These are phyloP conservation scores for Chlorella sp. DNA, from an alignment of 139 green algal genomes.

Conservation along the genomic window DNA sequence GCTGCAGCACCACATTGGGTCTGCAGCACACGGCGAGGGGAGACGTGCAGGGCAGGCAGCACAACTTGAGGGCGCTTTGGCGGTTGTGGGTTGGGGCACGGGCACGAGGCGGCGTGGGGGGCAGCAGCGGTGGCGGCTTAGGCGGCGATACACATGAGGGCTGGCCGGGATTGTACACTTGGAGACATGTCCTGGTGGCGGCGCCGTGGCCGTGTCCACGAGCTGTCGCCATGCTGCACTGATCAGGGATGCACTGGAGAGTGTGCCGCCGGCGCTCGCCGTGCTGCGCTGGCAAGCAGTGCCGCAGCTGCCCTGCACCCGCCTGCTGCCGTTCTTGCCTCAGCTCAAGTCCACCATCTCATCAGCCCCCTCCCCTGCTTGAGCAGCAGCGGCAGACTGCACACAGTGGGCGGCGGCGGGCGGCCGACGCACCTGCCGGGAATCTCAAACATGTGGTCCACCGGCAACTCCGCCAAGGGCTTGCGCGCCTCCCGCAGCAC, in stretches of 20 bases:
- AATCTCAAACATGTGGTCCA: slow-evolving; percentile 48
- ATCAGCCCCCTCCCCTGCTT: not conserved
- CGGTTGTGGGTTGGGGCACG: too few relatives aligned
- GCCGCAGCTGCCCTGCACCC: not conserved
- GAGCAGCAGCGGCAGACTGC: not conserved
- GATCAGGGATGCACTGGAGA: too few relatives aligned
- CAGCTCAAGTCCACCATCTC: not conserved
- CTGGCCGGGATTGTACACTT: too few relatives aligned
- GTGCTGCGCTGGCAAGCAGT: not conserved
- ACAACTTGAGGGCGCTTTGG: not conserved
- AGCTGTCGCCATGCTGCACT: too few relatives aligned
- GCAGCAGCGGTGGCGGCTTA: not conserved
- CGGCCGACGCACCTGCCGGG: slow-evolving; percentile 36
- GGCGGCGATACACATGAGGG: too few relatives aligned
- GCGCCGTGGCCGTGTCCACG: too few relatives aligned
- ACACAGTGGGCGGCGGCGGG: not conserved
- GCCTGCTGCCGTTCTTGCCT: not conserved
- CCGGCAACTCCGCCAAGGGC: slow-evolving; percentile 23
- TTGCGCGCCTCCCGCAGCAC: slow-evolving; percentile 34
- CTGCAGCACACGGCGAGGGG: slow-evolving; percentile 1
- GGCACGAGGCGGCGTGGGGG: not conserved
- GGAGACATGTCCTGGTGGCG: too few relatives aligned
- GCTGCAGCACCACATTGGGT: slow-evolving; percentile 45
- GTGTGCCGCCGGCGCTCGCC: not conserved
- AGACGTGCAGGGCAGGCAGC: not conserved